Base-by-base conservation (phyloP, 495 filamentous ascomycete species). In the Sabuloglossum arenarium region DNA sequence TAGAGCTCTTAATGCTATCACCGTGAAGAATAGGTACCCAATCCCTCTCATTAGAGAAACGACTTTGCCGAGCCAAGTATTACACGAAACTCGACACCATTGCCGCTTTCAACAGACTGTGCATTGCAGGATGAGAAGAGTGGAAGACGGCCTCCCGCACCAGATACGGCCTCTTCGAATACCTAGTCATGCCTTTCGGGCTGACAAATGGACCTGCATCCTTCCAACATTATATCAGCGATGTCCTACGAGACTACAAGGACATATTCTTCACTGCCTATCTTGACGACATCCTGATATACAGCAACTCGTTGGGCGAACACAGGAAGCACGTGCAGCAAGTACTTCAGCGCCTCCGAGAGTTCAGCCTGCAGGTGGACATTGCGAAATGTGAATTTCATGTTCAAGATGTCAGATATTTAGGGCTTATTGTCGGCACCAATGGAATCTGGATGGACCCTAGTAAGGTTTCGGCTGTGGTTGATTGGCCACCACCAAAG, bases 271-370 rank as follows among this genome's bases (percentile, higher is more conserved):
- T 31, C 27, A 57, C 59, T 19, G 63, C 51, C 1, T 72, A 68
- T 54, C 32, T 71, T 0, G 63, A 73, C 47, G 59, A 73, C 32
- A 62, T 71, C 34, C 49, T 72, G 0, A 66, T 73, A 28, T 70
- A 62, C 56, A 58, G 56, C 32, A 28, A 64, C 19, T 37, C 16
- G 6, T 34, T 62, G 16, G 25, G 59, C 30, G 28, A 68, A 27
- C 57, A 70, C 42, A 14, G 54, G 3, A 31, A 54, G 5, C 45
- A 65, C 32, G 61, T 68, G 1, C 19, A 39, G 14, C 31, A 56
- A 28, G 61, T 67, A 9, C 58, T 68, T 1, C 9, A 59, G 42
- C 34, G 37, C 12, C 50, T 70, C 12, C 19, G 11, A 8, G 55
- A 60, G 2, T 56, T 55, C 21, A 57, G 60, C 2, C 55, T 70